Evolutionary conservation across 2,329 filamentous ascomycete species (phyloP).

Genomic region (Arthrobotrys musiformis): DNA sequence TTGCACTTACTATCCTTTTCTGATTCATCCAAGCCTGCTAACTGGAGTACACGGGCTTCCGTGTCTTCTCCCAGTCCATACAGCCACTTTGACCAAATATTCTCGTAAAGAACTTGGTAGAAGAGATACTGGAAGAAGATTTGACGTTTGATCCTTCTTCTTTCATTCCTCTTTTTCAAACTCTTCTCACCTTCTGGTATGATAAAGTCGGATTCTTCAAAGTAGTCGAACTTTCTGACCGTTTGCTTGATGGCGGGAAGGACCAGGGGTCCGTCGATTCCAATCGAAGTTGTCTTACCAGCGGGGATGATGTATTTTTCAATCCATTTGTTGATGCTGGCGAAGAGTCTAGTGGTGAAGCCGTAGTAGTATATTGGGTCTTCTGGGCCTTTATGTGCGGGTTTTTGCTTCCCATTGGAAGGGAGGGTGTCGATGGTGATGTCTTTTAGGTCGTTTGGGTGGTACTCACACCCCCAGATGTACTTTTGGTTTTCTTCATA

Average conservation of each 20-base stretch:
- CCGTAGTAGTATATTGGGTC: constrained; percentile 9
- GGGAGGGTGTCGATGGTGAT: constrained; percentile 41
- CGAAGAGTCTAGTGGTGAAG: constrained; percentile 25
- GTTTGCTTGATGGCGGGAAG: constrained; percentile 13
- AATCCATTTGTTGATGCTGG: constrained; percentile 38
- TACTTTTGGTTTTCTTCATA: constrained; percentile 11
- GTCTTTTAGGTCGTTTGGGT: constrained; percentile 32
- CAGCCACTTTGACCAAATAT: constrained; percentile 48
- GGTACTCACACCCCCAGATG: constrained; percentile 20
- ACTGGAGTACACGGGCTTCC: constrained; percentile 1
- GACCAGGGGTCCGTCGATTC: background rate
- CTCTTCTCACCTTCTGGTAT: background rate
- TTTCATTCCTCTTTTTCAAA: background rate
- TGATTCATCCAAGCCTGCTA: background rate
- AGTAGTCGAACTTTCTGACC: constrained; percentile 35
- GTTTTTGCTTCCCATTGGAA: constrained; percentile 34
- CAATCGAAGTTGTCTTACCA: background rate
- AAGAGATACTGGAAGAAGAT: constrained; percentile 52
- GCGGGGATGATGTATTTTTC: constrained; percentile 34
- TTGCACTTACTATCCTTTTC: constrained; percentile 38
- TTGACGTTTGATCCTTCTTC: constrained; percentile 17
- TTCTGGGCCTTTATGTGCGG: constrained; percentile 30
- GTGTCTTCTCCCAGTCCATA: constrained; percentile 23
- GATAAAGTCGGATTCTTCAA: constrained; percentile 27
- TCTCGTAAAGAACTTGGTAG: constrained; percentile 32